These are phyloP conservation scores for Colletotrichum phormii DNA, from an alignment of 2,329 filamentous ascomycete species.

Conservation along the genomic window DNA sequence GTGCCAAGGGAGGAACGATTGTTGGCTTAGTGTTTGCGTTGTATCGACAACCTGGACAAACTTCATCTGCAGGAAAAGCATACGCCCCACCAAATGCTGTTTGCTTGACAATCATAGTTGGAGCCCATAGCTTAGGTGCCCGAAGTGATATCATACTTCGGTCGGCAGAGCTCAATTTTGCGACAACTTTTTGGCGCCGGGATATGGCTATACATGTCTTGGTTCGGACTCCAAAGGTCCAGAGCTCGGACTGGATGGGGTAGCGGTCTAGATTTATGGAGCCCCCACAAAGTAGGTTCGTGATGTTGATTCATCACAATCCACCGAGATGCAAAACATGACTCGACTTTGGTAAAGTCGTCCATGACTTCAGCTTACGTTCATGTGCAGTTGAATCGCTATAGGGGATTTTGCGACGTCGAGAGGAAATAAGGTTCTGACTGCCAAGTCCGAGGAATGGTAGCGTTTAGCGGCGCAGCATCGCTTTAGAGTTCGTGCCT, in stretches of 20 bases:
- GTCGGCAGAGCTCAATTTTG: not conserved
- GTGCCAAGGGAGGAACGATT: not conserved
- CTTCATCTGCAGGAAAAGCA: not conserved
- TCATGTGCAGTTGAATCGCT: fast-evolving
- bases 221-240: not conserved
- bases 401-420: not conserved
- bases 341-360: not conserved
- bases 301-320: not conserved
- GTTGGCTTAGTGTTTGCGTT: not conserved
- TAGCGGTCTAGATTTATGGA: not conserved
- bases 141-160: not conserved
- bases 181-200: not conserved
- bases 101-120: not conserved
- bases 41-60: not conserved
- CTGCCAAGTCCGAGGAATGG: too few relatives aligned
- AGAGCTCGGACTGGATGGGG: not conserved
- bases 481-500: too few relatives aligned
- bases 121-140: not conserved
- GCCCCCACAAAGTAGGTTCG: not conserved
- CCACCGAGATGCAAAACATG: not conserved
- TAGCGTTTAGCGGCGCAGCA: too few relatives aligned
- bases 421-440: not conserved
- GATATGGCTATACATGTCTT: not conserved
- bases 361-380: fast-evolving
- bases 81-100: not conserved